phyloP scores from a whole-genome alignment of 202 grass and related monocot genomes.

The Cymbopogon flexuosus region DNA sequence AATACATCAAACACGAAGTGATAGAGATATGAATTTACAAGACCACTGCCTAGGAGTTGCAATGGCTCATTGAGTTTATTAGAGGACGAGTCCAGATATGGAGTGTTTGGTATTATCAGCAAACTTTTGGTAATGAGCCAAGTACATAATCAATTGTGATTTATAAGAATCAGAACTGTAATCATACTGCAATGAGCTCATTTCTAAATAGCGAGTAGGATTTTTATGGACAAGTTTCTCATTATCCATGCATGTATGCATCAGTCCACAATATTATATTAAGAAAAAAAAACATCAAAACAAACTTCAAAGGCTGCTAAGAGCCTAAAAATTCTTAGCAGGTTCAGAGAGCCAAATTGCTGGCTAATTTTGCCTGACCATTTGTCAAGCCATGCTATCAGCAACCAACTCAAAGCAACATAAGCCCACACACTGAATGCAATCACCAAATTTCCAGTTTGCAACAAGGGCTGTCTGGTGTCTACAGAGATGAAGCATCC shows the following conservation, averaged over 20 bases:
- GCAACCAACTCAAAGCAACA: constrained; percentile 6
- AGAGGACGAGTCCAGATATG: background rate
- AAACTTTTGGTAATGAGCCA: background rate
- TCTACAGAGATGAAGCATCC: constrained; percentile 15
- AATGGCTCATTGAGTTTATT: background rate
- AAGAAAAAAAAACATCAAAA: background rate
- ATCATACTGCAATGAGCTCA: background rate
- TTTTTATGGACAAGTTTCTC: background rate
- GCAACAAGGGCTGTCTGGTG: background rate
- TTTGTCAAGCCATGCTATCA: constrained; percentile 1
- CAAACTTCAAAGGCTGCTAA: background rate
- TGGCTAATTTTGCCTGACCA: background rate
- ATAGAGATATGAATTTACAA: background rate
- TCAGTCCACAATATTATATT: background rate
- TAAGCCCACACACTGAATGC: background rate
- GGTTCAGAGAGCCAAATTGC: background rate
- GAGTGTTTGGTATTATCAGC: background rate
- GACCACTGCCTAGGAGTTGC: background rate
- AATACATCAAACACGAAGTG: background rate
- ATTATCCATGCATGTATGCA: background rate
- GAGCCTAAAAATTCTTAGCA: background rate
- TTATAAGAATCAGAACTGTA: background rate
- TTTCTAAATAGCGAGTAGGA: background rate
- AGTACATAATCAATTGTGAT: background rate
- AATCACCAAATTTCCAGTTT: constrained; percentile 8